Evolutionary conservation across 2,329 filamentous ascomycete genomes (phyloP), one percentile per base, ranked within the genome.

Genomic region (Sclerotinia spermophila): DNA sequence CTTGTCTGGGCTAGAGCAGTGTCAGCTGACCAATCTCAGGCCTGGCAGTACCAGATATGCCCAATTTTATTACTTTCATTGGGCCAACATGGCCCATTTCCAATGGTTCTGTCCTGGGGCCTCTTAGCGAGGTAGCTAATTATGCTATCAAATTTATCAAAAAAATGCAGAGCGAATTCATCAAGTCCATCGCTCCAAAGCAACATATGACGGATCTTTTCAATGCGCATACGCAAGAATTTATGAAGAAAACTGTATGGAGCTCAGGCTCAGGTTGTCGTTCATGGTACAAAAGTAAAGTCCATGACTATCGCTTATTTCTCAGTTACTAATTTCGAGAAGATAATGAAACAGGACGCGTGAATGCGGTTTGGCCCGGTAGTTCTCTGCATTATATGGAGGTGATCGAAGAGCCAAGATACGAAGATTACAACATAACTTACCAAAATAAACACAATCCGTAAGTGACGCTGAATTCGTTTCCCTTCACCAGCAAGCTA

Each of bases 221-320:
- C 80, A 83, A 81, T 76, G 83, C 80, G 76, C 86, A 84, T 78
- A 82, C 84, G 38, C 78, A 81, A 7, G 76, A 80, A 5, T 86
- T 86, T 73, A 86, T 87, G 82, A 85, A 84, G 59, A 82, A 83
- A 35, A 86, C 83, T 1, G 82, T 83, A 1, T 87, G 86, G 85
- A 79, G 82, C 2, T 78, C 81, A 3, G 77, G 78, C 13, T 84
- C 80, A 2, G 77, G 78, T 13, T 84, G 75, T 30, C 68, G 75
- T 61, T 59, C 73, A 17, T 77, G 75, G 76, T 77, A 75, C 64
- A 74, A 60, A 72, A 72, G 73, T 75, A 75, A 30, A 6, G 10
- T 15, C 5, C n/a, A 27, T 6, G 19, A 53, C 21, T 59, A 44
- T 48, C 11, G 5, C 42, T 38, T 55, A n/a, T 33, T 6, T 21